phyloP scores from a whole-genome alignment of 495 filamentous ascomycete genomes.

The Baudoinia panamericana region DNA sequence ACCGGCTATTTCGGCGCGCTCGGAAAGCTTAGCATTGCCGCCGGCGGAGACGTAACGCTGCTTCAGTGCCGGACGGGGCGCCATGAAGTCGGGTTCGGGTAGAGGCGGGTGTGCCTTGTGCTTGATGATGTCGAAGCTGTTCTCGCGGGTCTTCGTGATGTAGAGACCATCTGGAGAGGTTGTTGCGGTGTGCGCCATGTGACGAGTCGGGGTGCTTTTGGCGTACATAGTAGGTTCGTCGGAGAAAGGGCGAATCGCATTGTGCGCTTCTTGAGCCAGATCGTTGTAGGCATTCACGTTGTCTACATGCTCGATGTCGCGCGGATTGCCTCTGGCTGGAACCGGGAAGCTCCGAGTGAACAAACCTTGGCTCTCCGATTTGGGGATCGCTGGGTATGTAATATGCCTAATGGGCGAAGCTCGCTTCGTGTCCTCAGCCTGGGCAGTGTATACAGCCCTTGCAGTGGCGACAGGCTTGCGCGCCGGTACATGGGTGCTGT shows the following conservation, averaged over 20 bases:
- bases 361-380: conserved; percentile 4
- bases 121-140: not conserved
- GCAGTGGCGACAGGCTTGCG: conserved; percentile 5
- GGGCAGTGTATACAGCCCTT: not conserved
- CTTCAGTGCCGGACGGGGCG: conserved; percentile 8
- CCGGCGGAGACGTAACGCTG: conserved; percentile 22
- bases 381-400: conserved; percentile 4
- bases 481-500: conserved; percentile 1
- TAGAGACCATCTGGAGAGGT: not conserved
- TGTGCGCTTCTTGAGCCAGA: conserved; percentile 4
- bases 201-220: not conserved
- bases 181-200: not conserved
- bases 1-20: conserved; percentile 13
- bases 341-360: conserved; percentile 6
- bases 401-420: conserved; percentile 1
- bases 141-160: not conserved
- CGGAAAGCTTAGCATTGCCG: conserved; percentile 14
- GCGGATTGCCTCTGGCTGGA: not conserved
- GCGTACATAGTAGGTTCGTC: not conserved
- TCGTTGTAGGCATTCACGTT: conserved; percentile 1
- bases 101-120: conserved; percentile 2
- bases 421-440: not conserved
- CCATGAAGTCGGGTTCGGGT: conserved; percentile 13
- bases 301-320: not conserved
- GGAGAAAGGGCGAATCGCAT: conserved; percentile 1